Conservation (phyloP, 23 red algal genomes). For the Agarophyton chilense region DNA sequence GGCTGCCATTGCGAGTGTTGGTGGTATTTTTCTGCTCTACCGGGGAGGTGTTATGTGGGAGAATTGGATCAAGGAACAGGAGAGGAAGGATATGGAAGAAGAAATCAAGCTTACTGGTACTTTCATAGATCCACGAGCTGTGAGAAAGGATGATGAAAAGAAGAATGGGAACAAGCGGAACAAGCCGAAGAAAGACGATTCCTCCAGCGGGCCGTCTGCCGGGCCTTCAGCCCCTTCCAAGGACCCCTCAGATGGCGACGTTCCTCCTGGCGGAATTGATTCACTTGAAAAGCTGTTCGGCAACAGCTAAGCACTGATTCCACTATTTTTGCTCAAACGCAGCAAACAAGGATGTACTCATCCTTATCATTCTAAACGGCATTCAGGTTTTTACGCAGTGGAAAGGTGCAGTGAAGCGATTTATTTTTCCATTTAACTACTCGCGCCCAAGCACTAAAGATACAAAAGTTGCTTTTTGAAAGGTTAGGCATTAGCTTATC, state of each 20-base stretch:
- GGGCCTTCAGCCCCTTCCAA: not conserved
- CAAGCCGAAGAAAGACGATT: slow-evolving; percentile 31
- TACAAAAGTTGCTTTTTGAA: not conserved
- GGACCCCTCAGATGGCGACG: slow-evolving; percentile 3
- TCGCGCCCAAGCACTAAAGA: not conserved
- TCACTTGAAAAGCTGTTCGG: slow-evolving; percentile 66
- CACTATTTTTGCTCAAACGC: not conserved
- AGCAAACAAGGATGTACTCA: not conserved
- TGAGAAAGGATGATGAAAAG: slow-evolving; percentile 78
- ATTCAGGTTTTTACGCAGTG: not conserved
- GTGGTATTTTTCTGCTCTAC: slow-evolving; percentile 65
- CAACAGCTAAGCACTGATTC: slow-evolving; percentile 27
- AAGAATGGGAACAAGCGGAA: slow-evolving; percentile 26
- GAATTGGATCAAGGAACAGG: slow-evolving; percentile 81
- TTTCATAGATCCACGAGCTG: slow-evolving; percentile 81
- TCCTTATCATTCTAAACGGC: not conserved
- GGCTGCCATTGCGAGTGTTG: slow-evolving; percentile 42
- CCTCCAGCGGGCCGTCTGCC: slow-evolving; percentile 9
- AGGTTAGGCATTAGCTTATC: not conserved
- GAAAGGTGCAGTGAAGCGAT: not conserved
- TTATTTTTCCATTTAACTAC: slow-evolving; percentile 8
- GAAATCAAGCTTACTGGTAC: slow-evolving; percentile 82
- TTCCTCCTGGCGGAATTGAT: slow-evolving; percentile 44
- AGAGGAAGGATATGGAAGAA: slow-evolving; percentile 82
- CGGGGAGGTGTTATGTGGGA: slow-evolving; percentile 81